A percentile compares a stretch with the other conserved stretches of the same genome.
phyloP scores from a whole-genome alignment of 192 early-diverging fungal species.

The Umbelopsis isabellina region DNA sequence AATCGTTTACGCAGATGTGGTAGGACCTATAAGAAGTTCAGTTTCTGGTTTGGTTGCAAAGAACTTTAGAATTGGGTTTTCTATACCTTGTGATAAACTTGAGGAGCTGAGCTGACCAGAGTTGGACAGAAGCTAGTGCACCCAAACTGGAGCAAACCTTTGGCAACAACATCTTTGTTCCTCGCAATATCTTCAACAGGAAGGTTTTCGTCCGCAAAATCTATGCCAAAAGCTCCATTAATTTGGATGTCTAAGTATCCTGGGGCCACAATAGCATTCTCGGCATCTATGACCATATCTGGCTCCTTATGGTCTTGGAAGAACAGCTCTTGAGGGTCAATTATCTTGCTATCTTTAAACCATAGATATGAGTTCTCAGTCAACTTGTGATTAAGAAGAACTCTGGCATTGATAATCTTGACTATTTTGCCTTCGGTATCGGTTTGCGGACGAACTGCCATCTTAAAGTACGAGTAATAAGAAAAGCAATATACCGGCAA shows the following conservation, averaged over 20 bases:
- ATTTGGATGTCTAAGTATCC: slow-evolving; percentile 79
- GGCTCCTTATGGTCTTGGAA: slow-evolving; percentile 62
- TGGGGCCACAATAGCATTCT: slow-evolving; percentile 66
- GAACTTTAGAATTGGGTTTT: background rate
- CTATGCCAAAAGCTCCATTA: slow-evolving; percentile 78
- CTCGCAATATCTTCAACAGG: slow-evolving; percentile 60
- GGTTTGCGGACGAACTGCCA: too few species aligned
- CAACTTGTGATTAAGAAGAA: slow-evolving; percentile 70
- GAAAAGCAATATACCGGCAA: background rate
- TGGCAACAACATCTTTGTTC: slow-evolving; percentile 66
- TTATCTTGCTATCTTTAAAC: slow-evolving; percentile 72
- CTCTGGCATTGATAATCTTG: slow-evolving; percentile 74
- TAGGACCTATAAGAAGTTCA: slow-evolving; percentile 36
- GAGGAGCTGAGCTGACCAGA: slow-evolving; percentile 66
- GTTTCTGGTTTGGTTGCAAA: too few species aligned
- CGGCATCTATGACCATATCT: slow-evolving; percentile 65
- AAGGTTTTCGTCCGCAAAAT: slow-evolving; percentile 55
- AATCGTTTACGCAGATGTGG: slow-evolving; percentile 59
- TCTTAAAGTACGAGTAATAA: background rate
- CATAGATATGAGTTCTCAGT: slow-evolving; percentile 68
- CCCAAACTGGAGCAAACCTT: slow-evolving; percentile 70
- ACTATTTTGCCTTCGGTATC: slow-evolving; percentile 33
- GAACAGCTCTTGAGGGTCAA: slow-evolving; percentile 70
- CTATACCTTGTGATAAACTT: slow-evolving; percentile 68
- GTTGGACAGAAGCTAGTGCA: slow-evolving; percentile 79